Base-by-base conservation (phyloP, 495 filamentous ascomycete species). In the Aspergillus panamensis region DNA sequence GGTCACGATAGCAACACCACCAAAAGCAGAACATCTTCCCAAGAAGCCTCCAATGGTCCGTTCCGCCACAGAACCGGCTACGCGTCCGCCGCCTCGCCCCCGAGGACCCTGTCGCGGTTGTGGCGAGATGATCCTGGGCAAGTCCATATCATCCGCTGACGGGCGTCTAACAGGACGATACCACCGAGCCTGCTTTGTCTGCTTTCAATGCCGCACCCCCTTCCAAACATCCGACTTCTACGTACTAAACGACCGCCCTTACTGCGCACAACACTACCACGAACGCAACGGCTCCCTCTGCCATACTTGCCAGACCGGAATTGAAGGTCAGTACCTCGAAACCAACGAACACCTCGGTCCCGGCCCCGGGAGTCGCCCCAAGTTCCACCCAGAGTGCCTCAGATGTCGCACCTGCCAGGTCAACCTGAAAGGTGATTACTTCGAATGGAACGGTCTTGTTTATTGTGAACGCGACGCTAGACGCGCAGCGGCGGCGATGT, bases 241-340 rank as follows among this genome's bases (percentile, higher is more conserved):
- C 72, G 92, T 98, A 37, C 75, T 90, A 35, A 75, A 89, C 61
- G 89, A 98, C 70, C 76, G 84, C 8, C 94, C 94, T 3, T 96
- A 89, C 76, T 98, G 94, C 75, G 87, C 89, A 32, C 86, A 86
- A 33, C 92, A 98, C 71, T 98, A 98, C 67, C 94, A 98, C 72
- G 81, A 89, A 68, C 81, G 92, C 37, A 98, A 98, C 66, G 84
- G 85, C 40, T 93, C 89, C 19, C 69, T 96, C 0, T 98, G 94
- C 67, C 79, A 80, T 1, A 81, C 80, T 37, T 98, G 94, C 67
- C 82, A 89, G 63, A 72, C 71, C 14, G 94, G 94, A 10, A 97
- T 98, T 63, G 94, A 98, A 66, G 94, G 94, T 3, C 84, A 93
- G 60, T 98, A 95, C 65, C 81, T 97, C n/a, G 92, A 96, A 66